Evolutionary conservation across 2,329 filamentous ascomycete species (phyloP), one percentile per base, ranked within the genome.

Genomic region (Microsporum audouinii): DNA sequence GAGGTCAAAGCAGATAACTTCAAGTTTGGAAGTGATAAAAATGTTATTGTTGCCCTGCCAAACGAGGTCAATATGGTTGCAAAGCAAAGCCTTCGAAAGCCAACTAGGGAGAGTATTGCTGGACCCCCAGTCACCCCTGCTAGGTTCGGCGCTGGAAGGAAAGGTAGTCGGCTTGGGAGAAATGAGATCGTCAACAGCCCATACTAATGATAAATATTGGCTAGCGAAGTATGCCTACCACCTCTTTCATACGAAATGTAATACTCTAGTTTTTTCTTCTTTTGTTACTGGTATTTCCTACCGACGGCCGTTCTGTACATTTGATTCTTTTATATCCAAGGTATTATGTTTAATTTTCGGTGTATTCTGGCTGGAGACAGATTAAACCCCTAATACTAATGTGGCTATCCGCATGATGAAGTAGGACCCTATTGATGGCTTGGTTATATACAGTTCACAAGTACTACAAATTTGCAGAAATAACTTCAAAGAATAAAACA

Each of bases 41-140:
- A 96, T 69, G 90, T 99, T 68, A 96, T 99, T 69, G 92, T 99
- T 39, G 94, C 94, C 0, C 78, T 99, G 65, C 91, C 94, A 1
- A 96, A 99, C 71, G 91, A 97, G 73, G 94, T 99, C 67, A 95
- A 96, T 75, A 97, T 97, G 91, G 89, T 99, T 10, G 88, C 87
- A 53, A 91, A 92, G 75, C 83, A 87, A 68, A 87, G 85, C 61
- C 82, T 99, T 70, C 89, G 89, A 79, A 86, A 86, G 70, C 91
- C 92, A 1, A 97, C 94, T 0, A 80, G 94, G 41, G 91, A 99
- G 78, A 96, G 91, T 73, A 97, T 99, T 72, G 88, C 89, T 39
- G 74, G 85, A 67, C 58, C 76, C 74, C 64, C 77, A 76, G 51
- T 79, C 77, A 69, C 79, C 76, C 64, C 81, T 72, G 60, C 71